Conservation (phyloP, 2,329 filamentous ascomycete genomes). For the Neonectria hederae region DNA sequence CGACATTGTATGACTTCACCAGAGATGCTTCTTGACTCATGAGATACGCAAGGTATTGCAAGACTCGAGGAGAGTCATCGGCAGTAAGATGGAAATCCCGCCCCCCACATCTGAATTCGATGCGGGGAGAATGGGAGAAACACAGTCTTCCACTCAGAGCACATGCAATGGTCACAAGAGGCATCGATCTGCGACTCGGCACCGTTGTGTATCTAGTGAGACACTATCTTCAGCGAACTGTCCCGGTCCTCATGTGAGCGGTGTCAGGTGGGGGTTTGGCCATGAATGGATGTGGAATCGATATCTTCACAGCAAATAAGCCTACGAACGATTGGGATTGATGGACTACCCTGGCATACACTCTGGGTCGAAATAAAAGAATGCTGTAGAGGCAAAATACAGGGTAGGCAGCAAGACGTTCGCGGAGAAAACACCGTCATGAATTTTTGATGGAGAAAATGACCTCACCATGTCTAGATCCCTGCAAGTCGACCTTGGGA, state of each 20-base stretch:
- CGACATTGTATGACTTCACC: background rate
- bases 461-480: constrained; percentile 36
- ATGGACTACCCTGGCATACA: background rate
- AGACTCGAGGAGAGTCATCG: background rate
- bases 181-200: background rate
- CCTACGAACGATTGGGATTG: constrained; percentile 1
- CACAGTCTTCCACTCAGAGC: background rate
- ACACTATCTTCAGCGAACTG: background rate
- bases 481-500: constrained; percentile 3
- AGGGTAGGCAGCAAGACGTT: background rate
- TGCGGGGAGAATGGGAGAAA: constrained; percentile 4
- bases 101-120: background rate
- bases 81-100: background rate
- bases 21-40: constrained; percentile 1
- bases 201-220: background rate
- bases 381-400: background rate
- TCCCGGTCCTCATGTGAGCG: background rate
- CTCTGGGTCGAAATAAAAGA: background rate
- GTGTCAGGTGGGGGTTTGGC: background rate
- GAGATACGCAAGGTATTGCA: background rate
- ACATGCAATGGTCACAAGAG: constrained; percentile 3
- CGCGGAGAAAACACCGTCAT: background rate
- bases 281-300: background rate
- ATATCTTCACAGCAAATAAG: background rate
- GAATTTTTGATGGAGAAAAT: constrained; percentile 21